A percentile compares a stretch with the other conserved stretches of the same genome.
These are phyloP conservation scores for Neostapfia colusana DNA, from an alignment of 176 grass and related monocot species.

Conservation along the genomic window DNA sequence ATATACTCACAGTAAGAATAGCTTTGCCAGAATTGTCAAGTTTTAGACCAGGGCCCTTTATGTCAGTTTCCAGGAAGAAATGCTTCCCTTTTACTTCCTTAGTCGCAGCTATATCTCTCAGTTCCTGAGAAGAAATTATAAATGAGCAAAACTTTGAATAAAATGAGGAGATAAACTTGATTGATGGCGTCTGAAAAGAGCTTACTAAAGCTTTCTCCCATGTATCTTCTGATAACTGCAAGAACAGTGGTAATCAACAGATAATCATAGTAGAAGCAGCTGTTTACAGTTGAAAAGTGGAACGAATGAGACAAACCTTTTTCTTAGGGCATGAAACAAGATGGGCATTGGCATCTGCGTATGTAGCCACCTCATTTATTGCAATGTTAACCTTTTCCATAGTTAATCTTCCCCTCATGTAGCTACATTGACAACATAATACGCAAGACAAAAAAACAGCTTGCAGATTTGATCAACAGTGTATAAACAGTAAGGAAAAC, in stretches of 20 bases:
- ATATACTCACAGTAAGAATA: constrained; percentile 82
- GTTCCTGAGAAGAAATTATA: constrained; percentile 57
- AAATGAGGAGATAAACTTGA: constrained; percentile 26
- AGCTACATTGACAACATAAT: constrained; percentile 46
- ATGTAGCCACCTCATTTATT: constrained; percentile 81
- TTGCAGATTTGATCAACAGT: not conserved
- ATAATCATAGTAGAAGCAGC: constrained; percentile 27
- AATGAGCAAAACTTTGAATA: not conserved
- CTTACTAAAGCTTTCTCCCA: constrained; percentile 90
- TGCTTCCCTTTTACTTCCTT: constrained; percentile 80
- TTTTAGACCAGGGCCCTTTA: constrained; percentile 90
- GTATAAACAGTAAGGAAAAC: not conserved
- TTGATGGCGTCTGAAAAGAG: constrained; percentile 29
- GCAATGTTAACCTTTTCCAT: constrained; percentile 92
- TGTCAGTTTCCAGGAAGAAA: constrained; percentile 92
- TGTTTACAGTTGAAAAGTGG: constrained; percentile 9
- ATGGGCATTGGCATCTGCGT: constrained; percentile 79
- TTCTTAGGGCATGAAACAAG: constrained; percentile 79
- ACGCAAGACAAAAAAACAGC: not conserved
- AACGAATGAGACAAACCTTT: constrained; percentile 53
- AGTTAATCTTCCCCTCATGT: constrained; percentile 94
- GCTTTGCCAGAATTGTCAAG: constrained; percentile 90
- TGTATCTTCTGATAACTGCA: constrained; percentile 73
- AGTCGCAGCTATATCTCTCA: constrained; percentile 63
- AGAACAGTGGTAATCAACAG: constrained; percentile 37